phyloP scores from a whole-genome alignment of 192 early-diverging fungal genomes.

The Coemansia erecta region DNA sequence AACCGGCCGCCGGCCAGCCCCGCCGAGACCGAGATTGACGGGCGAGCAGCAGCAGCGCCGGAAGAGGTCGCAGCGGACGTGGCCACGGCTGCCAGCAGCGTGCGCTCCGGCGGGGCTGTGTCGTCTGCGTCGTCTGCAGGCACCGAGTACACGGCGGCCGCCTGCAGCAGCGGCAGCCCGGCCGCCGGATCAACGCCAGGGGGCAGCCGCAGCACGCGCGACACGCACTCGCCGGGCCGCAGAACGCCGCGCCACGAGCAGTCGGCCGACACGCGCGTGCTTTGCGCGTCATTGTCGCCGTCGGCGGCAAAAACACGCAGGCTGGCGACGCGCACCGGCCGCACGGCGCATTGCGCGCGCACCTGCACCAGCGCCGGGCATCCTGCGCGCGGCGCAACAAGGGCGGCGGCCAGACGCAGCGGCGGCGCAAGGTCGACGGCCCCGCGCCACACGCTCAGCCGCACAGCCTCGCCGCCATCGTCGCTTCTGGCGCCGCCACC shows the following conservation, averaged over 20 bases:
- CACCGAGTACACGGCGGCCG: not conserved
- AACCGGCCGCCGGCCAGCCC: conserved; percentile 2
- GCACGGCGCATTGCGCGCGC: not conserved
- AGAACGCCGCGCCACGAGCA: conserved; percentile 1
- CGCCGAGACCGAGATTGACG: not conserved
- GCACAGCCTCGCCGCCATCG: not conserved
- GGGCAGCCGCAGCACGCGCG: not conserved
- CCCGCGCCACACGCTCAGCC: conserved; percentile 14
- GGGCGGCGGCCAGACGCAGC: not conserved
- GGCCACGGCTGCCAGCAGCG: not conserved
- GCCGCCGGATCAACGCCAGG: not conserved
- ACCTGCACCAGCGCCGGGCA: not conserved
- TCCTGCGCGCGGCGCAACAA: not conserved
- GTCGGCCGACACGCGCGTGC: not conserved
- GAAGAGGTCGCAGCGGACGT: not conserved
- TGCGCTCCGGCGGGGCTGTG: too few relatives aligned
- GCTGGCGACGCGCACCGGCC: not conserved
- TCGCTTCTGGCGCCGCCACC: too few relatives aligned
- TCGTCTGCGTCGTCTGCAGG: not conserved
- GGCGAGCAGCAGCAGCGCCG: not conserved
- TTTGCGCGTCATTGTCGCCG: too few relatives aligned
- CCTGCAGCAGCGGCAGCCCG: not conserved
- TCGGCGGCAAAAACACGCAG: not conserved
- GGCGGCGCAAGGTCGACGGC: conserved; percentile 20
- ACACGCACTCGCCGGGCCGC: conserved; percentile 1